Percentiles rank a stretch among this genome's conserved stretches.
Evolutionary conservation across 2,329 filamentous ascomycete species (phyloP).

Genomic region (Sporothrix globosa): DNA sequence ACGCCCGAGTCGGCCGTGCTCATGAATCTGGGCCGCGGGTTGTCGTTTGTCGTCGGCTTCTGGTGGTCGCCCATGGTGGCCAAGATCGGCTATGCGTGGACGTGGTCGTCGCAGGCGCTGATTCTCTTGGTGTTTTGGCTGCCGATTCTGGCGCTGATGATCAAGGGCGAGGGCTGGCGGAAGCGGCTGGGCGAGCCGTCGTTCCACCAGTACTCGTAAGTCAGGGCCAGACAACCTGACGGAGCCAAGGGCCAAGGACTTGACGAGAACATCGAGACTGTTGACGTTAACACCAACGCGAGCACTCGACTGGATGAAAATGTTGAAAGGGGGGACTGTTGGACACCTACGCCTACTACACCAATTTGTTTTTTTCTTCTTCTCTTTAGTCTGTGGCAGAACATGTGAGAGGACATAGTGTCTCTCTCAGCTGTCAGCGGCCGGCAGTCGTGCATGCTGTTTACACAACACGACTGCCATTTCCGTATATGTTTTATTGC

Average conservation of each 20-base stretch:
- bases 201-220: conserved; percentile 32
- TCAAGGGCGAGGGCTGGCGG: conserved; percentile 33
- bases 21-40: conserved; percentile 33
- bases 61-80: conserved; percentile 32
- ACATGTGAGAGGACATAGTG: background rate
- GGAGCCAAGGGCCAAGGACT: background rate
- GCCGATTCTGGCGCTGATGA: conserved; percentile 31
- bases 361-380: too few relatives aligned
- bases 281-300: too few relatives aligned
- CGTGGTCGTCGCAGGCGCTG: conserved; percentile 33
- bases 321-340: conserved; percentile 27
- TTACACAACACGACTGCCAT: background rate
- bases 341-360: conserved; percentile 27
- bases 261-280: background rate
- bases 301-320: background rate
- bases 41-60: conserved; percentile 35
- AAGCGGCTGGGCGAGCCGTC: conserved; percentile 29
- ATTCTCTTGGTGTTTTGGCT: conserved; percentile 33
- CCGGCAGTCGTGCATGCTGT: background rate
- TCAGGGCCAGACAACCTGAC: too few relatives aligned
- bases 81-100: conserved; percentile 33
- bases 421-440: background rate
- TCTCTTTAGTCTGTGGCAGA: too few relatives aligned
- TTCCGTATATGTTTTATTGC: background rate
- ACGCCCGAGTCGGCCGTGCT: conserved; percentile 35